phyloP scores from a whole-genome alignment of 352 stramenopile genomes.

The Salisapilia sapeloensis region DNA sequence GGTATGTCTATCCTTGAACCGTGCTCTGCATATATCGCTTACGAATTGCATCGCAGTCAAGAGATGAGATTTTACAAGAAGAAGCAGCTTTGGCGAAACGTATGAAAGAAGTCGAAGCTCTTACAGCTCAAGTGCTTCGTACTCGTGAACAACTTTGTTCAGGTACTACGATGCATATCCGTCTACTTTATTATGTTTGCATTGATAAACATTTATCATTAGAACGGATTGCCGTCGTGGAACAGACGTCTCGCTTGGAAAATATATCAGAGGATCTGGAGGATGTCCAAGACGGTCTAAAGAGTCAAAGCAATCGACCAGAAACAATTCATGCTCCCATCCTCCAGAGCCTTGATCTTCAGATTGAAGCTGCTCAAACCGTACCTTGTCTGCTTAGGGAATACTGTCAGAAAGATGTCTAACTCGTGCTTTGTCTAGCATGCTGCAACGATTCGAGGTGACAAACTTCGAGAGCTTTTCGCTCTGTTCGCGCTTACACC shows the following conservation, averaged over 20 bases:
- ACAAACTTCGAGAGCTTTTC: conserved; percentile 57
- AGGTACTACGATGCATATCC: conserved; percentile 6
- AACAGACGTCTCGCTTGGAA: conserved; percentile 31
- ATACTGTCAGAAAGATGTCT: too few relatives aligned
- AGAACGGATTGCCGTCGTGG: conserved; percentile 41
- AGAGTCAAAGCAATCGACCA: conserved; percentile 11
- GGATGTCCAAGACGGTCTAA: conserved; percentile 18
- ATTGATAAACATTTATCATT: neutral
- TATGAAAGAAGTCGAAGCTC: conserved; percentile 34
- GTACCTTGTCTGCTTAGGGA: conserved; percentile 6
- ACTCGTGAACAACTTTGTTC: conserved; percentile 46
- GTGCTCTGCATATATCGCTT: neutral
- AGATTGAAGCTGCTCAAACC: conserved; percentile 40
- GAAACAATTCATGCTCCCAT: conserved; percentile 26
- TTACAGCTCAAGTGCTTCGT: conserved; percentile 52
- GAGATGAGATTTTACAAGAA: conserved; percentile 24
- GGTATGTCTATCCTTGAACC: too few relatives aligned
- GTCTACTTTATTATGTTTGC: neutral
- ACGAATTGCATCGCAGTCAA: conserved; percentile 11
- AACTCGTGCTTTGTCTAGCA: conserved; percentile 15
- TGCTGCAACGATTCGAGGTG: conserved; percentile 35
- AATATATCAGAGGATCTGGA: conserved; percentile 18
- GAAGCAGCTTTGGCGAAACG: conserved; percentile 25
- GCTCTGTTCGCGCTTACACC: conserved; percentile 22
- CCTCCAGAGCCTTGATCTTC: conserved; percentile 45